These are phyloP conservation scores for Coelastrella sp. DNA, from an alignment of 139 green algal genomes.

Conservation along the genomic window DNA sequence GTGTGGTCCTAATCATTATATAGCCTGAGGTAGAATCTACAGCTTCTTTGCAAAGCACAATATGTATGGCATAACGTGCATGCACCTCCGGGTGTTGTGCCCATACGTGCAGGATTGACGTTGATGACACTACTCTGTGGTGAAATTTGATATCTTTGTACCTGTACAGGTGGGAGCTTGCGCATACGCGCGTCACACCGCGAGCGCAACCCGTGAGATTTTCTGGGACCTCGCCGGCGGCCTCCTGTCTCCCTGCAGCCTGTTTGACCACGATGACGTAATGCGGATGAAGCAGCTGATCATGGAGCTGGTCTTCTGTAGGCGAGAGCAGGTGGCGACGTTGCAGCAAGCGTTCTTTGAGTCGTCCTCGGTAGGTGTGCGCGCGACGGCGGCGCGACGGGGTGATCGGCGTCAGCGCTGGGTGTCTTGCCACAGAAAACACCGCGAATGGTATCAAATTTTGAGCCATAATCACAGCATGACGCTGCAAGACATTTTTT, in stretches of 20 bases:
- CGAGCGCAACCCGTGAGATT: background rate
- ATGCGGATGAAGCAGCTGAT: slow-evolving; percentile 2
- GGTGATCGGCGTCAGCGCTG: too few relatives aligned
- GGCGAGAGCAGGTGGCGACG: background rate
- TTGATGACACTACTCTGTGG: background rate
- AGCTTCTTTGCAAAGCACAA: too few relatives aligned
- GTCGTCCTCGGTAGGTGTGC: background rate
- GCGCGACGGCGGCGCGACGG: too few relatives aligned
- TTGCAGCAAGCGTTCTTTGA: slow-evolving; percentile 36
- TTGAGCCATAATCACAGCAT: too few relatives aligned
- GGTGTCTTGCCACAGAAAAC: too few relatives aligned
- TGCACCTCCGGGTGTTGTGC: too few relatives aligned
- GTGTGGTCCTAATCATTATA: too few relatives aligned
- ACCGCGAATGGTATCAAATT: too few relatives aligned
- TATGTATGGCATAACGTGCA: too few relatives aligned
- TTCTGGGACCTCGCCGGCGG: slow-evolving; percentile 25
- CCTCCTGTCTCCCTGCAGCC: slow-evolving; percentile 33
- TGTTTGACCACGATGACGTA: slow-evolving; percentile 35
- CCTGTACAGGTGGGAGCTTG: slow-evolving; percentile 13
- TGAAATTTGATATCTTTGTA: background rate
- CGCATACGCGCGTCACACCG: background rate
- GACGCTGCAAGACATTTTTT: too few relatives aligned
- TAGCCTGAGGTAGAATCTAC: too few relatives aligned
- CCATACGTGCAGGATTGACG: too few relatives aligned
- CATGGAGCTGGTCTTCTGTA: slow-evolving; percentile 25